Evolutionary conservation across 768 basidiomycete genomes (phyloP).

Genomic region (Agrocybe pediades): DNA sequence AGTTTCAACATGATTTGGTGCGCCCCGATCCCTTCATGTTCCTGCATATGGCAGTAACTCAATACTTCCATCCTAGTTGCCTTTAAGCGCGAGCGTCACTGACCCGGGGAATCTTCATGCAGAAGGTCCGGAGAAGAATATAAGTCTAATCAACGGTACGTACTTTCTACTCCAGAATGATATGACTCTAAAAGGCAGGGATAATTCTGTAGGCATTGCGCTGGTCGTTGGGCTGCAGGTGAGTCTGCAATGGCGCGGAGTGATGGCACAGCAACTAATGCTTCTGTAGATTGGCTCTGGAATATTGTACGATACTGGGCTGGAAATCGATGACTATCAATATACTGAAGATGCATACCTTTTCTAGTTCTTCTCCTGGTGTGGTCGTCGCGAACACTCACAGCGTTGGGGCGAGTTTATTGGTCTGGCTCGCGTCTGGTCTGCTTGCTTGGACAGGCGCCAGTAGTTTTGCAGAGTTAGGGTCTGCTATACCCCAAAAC

Average conservation of each 20-base stretch:
- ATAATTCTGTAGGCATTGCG: conserved; percentile 63
- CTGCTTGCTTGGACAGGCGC: conserved; percentile 94
- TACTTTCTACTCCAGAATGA: no score
- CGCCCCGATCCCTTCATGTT: neutral
- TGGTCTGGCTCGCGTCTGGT: conserved; percentile 85
- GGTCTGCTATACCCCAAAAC: conserved; percentile 82
- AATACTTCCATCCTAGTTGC: conserved; percentile 40
- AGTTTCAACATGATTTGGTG: conserved; percentile 72
- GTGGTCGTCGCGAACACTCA: conserved; percentile 87
- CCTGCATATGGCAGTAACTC: neutral
- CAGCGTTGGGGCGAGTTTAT: conserved; percentile 86
- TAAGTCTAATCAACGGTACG: conserved; percentile 77
- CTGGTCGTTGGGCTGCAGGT: conserved; percentile 84
- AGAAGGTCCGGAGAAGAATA: conserved; percentile 65
- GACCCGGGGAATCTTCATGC: conserved; percentile 57
- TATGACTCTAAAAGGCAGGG: neutral
- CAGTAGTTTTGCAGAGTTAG: conserved; percentile 91
- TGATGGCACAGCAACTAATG: neutral
- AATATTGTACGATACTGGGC: conserved; percentile 77
- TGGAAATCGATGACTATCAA: neutral
- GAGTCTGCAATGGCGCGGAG: conserved; percentile 4
- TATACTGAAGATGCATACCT: neutral
- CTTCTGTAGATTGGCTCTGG: conserved; percentile 78
- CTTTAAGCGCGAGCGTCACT: conserved; percentile 74
- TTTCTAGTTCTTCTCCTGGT: conserved; percentile 82